phyloP scores from a whole-genome alignment of 129 eudicot species.

The Chrysanthemum makinoi region DNA sequence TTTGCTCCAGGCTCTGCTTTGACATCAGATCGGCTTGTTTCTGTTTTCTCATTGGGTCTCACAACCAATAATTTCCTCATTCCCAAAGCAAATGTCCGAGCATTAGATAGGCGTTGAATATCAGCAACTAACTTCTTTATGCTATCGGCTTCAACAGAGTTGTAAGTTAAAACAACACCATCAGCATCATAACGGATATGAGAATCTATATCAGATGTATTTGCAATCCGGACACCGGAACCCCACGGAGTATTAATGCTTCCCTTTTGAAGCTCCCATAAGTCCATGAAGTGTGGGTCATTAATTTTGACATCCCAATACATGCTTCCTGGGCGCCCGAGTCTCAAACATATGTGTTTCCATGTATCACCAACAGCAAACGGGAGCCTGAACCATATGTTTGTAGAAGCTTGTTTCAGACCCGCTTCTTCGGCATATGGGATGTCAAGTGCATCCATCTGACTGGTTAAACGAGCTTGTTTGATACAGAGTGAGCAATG shows the following conservation, averaged over 20 bases:
- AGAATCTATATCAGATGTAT: constrained; percentile 84
- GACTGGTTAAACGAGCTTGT: constrained; percentile 91
- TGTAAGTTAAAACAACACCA: constrained; percentile 88
- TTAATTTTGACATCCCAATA: constrained; percentile 94
- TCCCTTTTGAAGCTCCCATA: constrained; percentile 97
- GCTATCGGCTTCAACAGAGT: constrained; percentile 88
- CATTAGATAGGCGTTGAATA: constrained; percentile 85
- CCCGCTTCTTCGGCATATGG: constrained; percentile 92
- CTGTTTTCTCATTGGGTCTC: constrained; percentile 70
- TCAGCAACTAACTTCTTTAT: constrained; percentile 87
- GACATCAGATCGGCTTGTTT: constrained; percentile 52
- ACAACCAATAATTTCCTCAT: constrained; percentile 84
- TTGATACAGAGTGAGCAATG: constrained; percentile 91
- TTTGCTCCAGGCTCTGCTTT: constrained; percentile 41
- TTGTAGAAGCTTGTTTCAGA: constrained; percentile 64
- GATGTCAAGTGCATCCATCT: constrained; percentile 90
- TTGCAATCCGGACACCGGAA: constrained; percentile 79
- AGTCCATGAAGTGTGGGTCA: constrained; percentile 84
- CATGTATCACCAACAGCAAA: constrained; percentile 73
- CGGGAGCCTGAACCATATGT: constrained; percentile 89
- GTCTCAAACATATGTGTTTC: constrained; percentile 78
- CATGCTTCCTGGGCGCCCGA: constrained; percentile 94
- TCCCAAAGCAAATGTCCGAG: constrained; percentile 89
- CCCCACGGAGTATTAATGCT: constrained; percentile 77
- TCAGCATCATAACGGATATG: constrained; percentile 90